Evolutionary conservation across 352 stramenopile genomes (phyloP).

Genomic region (Vaucheria bursata): DNA sequence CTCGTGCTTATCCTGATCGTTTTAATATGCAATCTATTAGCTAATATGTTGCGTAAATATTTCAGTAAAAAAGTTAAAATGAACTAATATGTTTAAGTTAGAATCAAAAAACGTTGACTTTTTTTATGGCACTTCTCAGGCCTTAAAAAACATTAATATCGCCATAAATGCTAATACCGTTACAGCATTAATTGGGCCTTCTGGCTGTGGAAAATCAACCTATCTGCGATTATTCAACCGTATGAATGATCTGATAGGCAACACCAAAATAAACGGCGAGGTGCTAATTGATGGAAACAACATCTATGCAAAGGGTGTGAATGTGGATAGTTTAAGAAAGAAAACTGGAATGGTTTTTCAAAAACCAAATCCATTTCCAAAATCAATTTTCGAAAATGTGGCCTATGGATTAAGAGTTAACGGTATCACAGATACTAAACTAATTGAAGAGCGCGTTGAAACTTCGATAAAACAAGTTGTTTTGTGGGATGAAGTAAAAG

Average conservation of each 20-base stretch:
- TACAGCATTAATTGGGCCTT: not conserved
- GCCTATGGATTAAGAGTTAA: not conserved
- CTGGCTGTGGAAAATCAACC: conserved; percentile 2
- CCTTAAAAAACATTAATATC: conserved; percentile 5
- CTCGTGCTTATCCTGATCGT: no score
- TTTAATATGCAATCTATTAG: no score
- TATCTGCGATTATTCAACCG: not conserved
- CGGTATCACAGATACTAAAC: not conserved
- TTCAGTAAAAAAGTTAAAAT: no score
- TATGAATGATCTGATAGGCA: not conserved
- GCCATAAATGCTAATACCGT: not conserved
- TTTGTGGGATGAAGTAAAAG: conserved; percentile 2
- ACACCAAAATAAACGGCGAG: not conserved
- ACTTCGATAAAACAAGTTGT: not conserved
- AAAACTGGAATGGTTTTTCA: not conserved
- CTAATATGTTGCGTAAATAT: no score
- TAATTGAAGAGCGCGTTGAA: not conserved
- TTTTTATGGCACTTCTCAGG: no score
- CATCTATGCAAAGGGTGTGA: not conserved
- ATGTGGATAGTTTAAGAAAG: not conserved
- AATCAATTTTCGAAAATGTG: not conserved
- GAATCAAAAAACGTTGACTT: no score
- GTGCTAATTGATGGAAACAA: not conserved
- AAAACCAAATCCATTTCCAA: not conserved
- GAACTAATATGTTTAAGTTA: no score